phyloP scores from a whole-genome alignment of 2,329 filamentous ascomycete species.

The Penicillium sp. region DNA sequence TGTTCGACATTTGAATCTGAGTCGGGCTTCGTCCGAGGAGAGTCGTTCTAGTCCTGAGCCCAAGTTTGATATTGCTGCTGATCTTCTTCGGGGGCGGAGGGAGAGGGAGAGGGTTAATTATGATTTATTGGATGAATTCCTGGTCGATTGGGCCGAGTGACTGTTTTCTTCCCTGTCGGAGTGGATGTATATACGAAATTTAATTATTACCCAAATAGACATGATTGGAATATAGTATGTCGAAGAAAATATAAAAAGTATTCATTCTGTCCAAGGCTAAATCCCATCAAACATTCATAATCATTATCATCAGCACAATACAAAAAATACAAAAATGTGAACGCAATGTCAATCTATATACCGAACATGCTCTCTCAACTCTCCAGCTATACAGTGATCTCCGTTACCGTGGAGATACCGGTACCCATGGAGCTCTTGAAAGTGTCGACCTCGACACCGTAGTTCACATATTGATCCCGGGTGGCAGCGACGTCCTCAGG shows the following conservation, averaged over 20 bases:
- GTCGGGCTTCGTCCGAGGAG: not conserved
- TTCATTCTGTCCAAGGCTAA: not conserved
- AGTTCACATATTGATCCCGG: not conserved
- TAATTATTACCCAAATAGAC: not conserved
- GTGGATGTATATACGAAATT: not conserved
- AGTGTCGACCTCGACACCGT: not conserved
- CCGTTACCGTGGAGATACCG: not conserved
- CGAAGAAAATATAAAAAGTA: not conserved
- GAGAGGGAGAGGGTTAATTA: slow-evolving; percentile 1
- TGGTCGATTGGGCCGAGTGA: slow-evolving; percentile 4
- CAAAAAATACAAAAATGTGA: not conserved
- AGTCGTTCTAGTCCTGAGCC: not conserved
- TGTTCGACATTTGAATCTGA: not conserved
- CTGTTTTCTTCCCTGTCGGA: too few species aligned
- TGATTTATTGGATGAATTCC: slow-evolving; percentile 6
- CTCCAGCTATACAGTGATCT: not conserved
- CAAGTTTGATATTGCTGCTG: slow-evolving; percentile 7
- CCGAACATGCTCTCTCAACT: not conserved
- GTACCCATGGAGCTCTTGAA: not conserved
- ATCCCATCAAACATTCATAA: not conserved
- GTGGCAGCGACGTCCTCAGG: not conserved
- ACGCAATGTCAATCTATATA: not conserved
- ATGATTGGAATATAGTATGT: not conserved
- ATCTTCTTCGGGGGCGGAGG: slow-evolving; percentile 2
- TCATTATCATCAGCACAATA: not conserved